Conservation (phyloP, 169 alveolate species). For the Cryptosporidium bovis region DNA sequence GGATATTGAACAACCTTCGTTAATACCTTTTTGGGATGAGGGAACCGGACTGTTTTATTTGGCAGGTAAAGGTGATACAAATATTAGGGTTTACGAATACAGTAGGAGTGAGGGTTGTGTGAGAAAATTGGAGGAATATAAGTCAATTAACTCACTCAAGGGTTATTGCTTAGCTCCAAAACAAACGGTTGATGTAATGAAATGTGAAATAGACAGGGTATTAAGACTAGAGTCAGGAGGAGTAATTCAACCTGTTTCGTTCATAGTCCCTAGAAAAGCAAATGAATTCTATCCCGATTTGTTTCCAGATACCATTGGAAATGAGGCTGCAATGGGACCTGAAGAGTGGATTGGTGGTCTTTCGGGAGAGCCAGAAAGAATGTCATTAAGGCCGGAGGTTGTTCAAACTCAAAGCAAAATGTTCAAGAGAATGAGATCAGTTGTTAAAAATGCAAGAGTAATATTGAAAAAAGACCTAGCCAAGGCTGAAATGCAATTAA, state of each 20-base stretch:
- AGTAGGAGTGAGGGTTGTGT: constrained; percentile 69
- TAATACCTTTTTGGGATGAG: constrained; percentile 73
- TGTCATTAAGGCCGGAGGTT: constrained; percentile 62
- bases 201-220: constrained; percentile 57
- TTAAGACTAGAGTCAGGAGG: constrained; percentile 68
- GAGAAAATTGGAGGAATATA: constrained; percentile 49
- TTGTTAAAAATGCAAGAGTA: constrained; percentile 73
- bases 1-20: constrained; percentile 73
- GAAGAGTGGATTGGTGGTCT: constrained; percentile 73
- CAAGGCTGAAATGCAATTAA: constrained; percentile 70
- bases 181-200: constrained; percentile 65
- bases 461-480: constrained; percentile 61
- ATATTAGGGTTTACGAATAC: constrained; percentile 62
- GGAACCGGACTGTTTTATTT: constrained; percentile 69
- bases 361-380: constrained; percentile 61
- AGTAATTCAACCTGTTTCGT: constrained; percentile 73
- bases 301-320: constrained; percentile 57
- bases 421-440: constrained; percentile 74
- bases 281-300: constrained; percentile 71
- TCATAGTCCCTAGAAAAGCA: constrained; percentile 63
- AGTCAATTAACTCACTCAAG: constrained; percentile 47
- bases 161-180: constrained; percentile 66
- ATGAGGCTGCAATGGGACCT: constrained; percentile 75
- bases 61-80: constrained; percentile 73
- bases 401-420: constrained; percentile 58